phyloP scores from a whole-genome alignment of 73 alveolate genomes.

The Tetrahymena thermophila region DNA sequence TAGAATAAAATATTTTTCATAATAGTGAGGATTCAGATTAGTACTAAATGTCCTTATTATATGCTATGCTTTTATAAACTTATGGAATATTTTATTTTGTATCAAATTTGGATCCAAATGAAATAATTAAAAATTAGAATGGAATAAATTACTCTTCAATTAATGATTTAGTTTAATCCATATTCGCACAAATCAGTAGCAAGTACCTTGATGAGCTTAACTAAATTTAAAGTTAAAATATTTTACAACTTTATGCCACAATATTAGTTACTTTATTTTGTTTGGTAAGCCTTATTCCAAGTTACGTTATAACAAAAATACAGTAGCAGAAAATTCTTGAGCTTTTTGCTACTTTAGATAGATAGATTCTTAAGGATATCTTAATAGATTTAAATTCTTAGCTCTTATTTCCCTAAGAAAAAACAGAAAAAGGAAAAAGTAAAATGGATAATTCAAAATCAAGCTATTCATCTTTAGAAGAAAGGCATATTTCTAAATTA shows the following conservation, averaged over 20 bases:
- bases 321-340: not conserved
- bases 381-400: not conserved
- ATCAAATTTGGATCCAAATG: not conserved
- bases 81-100: not conserved
- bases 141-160: not conserved
- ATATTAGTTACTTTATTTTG: not conserved
- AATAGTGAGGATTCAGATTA: not conserved
- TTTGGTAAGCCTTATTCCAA: not conserved
- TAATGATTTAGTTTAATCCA: not conserved
- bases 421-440: not conserved
- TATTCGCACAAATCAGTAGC: not conserved
- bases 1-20: not conserved
- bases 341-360: not conserved
- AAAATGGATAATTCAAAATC: not conserved
- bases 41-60: not conserved
- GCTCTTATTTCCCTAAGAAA: too few relatives aligned
- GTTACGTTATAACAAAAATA: not conserved
- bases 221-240: not conserved
- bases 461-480: not conserved
- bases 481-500: too few relatives aligned
- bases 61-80: not conserved
- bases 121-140: not conserved
- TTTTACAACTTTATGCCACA: not conserved
- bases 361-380: not conserved
- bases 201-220: not conserved